phyloP scores from a whole-genome alignment of 768 basidiomycete genomes.

The Boletus tomentosulus region DNA sequence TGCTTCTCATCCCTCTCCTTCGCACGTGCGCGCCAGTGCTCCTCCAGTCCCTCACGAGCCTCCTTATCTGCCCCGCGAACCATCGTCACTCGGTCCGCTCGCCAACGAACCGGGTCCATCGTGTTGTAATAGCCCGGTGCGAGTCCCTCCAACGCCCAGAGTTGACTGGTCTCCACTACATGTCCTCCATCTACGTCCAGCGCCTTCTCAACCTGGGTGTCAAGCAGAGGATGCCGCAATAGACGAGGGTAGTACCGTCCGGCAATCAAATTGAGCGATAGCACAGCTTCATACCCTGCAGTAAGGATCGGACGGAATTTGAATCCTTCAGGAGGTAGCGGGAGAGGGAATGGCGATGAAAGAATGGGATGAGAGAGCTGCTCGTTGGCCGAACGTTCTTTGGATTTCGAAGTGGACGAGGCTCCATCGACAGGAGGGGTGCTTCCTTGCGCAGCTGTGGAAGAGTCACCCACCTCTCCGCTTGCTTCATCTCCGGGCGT shows the following conservation, averaged over 20 bases:
- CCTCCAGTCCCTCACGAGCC: constrained; percentile 41
- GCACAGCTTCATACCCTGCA: constrained; percentile 56
- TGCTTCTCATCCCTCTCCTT: constrained; percentile 27
- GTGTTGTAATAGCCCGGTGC: constrained; percentile 62
- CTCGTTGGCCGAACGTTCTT: constrained; percentile 21
- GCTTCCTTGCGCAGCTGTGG: constrained; percentile 12
- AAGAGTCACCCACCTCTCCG: neutral
- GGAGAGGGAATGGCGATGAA: constrained; percentile 41
- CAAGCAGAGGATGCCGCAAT: constrained; percentile 59
- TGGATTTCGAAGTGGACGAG: constrained; percentile 6
- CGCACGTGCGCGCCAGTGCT: constrained; percentile 33
- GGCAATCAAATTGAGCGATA: constrained; percentile 67
- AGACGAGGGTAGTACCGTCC: constrained; percentile 81
- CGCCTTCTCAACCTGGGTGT: constrained; percentile 37
- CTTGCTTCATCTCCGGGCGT: constrained; percentile 4
- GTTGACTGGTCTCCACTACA: constrained; percentile 42
- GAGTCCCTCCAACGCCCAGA: constrained; percentile 73
- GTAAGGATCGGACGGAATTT: constrained; percentile 65
- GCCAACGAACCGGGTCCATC: constrained; percentile 64
- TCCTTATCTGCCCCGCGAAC: constrained; percentile 56
- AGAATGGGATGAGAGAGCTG: constrained; percentile 37
- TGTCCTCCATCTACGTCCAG: constrained; percentile 35
- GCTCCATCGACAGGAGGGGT: constrained; percentile 16
- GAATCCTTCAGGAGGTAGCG: constrained; percentile 62
- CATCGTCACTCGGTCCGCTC: constrained; percentile 50